phyloP scores from a whole-genome alignment of 768 basidiomycete species.

The Dioszegia hungarica region DNA sequence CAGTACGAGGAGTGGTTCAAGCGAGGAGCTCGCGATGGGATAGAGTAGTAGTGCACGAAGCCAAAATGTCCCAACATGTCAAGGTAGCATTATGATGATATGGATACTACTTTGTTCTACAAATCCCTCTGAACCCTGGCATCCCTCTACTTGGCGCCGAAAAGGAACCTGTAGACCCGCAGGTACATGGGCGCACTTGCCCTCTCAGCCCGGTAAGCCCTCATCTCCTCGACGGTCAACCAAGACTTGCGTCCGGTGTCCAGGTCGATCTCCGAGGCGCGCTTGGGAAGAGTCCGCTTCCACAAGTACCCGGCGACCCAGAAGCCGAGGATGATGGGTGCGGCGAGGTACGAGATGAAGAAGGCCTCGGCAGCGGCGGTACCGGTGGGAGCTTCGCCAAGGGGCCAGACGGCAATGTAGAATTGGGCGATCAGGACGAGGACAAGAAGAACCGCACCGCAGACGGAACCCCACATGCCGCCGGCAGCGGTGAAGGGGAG shows the following conservation, averaged over 20 bases:
- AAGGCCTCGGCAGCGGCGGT: constrained; percentile 37
- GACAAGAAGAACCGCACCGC: constrained; percentile 57
- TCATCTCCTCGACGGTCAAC: constrained; percentile 47
- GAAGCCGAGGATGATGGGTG: constrained; percentile 40
- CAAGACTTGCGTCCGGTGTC: constrained; percentile 48
- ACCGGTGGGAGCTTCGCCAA: constrained; percentile 28
- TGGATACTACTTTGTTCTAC: too few species aligned
- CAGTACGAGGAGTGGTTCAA: constrained; percentile 3
- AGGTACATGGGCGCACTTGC: constrained; percentile 33
- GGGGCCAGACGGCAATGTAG: constrained; percentile 47
- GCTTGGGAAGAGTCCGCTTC: constrained; percentile 39
- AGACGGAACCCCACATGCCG: constrained; percentile 42
- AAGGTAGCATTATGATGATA: too few species aligned
- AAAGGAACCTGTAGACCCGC: constrained; percentile 41
- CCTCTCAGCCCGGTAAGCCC: constrained; percentile 38
- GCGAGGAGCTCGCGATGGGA: neutral
- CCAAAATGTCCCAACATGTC: too few species aligned
- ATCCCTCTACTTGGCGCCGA: too few species aligned
- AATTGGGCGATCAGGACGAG: constrained; percentile 53
- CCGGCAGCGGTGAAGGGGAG: constrained; percentile 59
- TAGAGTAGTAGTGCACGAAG: too few species aligned
- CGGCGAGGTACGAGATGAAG: constrained; percentile 46
- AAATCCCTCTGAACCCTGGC: too few species aligned
- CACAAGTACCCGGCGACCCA: constrained; percentile 36
- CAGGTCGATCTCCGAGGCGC: constrained; percentile 47